Percentiles rank a stretch among this genome's conserved stretches.
These are phyloP conservation scores for Cadophora sp. DNA, from an alignment of 2,329 filamentous ascomycete genomes.

Conservation along the genomic window DNA sequence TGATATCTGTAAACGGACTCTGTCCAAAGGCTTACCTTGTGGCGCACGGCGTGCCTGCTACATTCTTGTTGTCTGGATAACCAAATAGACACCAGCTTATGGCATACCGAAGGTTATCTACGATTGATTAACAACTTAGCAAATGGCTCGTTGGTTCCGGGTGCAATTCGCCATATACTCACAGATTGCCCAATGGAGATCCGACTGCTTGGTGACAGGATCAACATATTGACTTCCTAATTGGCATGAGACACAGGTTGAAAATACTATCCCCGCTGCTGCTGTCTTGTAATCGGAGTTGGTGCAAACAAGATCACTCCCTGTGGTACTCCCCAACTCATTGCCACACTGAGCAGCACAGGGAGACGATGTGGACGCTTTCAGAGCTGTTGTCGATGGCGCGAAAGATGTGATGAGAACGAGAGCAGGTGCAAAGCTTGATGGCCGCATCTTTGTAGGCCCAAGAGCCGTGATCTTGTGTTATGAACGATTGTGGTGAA, in stretches of 20 bases:
- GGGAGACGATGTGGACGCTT: conserved; percentile 36
- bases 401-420: conserved; percentile 33
- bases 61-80: conserved; percentile 50
- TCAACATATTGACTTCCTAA: conserved; percentile 53
- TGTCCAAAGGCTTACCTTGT: conserved; percentile 53
- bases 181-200: conserved; percentile 63
- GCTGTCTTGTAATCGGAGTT: conserved; percentile 29
- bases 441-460: conserved; percentile 35
- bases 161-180: conserved; percentile 37
- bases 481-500: conserved; percentile 17
- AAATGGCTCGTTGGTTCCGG: neutral
- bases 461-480: conserved; percentile 11
- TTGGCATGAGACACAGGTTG: conserved; percentile 40
- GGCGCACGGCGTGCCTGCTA: conserved; percentile 52
- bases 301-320: conserved; percentile 33
- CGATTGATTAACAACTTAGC: neutral
- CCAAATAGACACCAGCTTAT: conserved; percentile 62
- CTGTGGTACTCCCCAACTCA: conserved; percentile 35
- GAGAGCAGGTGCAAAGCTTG: conserved; percentile 28
- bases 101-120: conserved; percentile 65
- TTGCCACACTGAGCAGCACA: conserved; percentile 43
- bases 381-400: conserved; percentile 32
- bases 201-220: conserved; percentile 51
- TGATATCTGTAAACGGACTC: neutral
- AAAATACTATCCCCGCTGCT: conserved; percentile 32